These are phyloP conservation scores for Schizonepeta tenuifolia DNA, from an alignment of 257 asterid species.

Conservation along the genomic window DNA sequence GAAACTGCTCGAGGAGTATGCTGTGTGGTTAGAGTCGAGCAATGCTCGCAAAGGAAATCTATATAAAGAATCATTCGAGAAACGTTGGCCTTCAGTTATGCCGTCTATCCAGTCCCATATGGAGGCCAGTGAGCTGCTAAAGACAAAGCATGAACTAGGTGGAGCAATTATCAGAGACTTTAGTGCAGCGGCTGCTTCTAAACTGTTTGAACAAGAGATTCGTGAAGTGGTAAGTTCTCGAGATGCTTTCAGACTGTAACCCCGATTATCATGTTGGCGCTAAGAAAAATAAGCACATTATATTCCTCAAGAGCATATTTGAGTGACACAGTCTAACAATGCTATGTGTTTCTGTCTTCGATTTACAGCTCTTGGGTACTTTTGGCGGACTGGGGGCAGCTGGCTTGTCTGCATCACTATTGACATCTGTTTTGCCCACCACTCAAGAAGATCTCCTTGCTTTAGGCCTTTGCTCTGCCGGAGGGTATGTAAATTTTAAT, in stretches of 20 bases:
- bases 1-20: slow-evolving; percentile 79
- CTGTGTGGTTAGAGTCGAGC: slow-evolving; percentile 76
- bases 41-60: slow-evolving; percentile 62
- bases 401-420: slow-evolving; percentile 90
- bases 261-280: slow-evolving; percentile 18
- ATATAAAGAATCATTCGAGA: slow-evolving; percentile 70
- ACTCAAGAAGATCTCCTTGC: slow-evolving; percentile 96
- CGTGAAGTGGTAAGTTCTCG: slow-evolving; percentile 77
- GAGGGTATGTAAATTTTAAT: slow-evolving; percentile 62
- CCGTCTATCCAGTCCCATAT: slow-evolving; percentile 49
- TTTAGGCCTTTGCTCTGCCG: slow-evolving; percentile 94
- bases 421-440: slow-evolving; percentile 86
- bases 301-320: neutral
- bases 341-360: slow-evolving; percentile 29
- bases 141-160: slow-evolving; percentile 55
- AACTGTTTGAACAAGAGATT: slow-evolving; percentile 90
- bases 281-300: neutral
- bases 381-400: slow-evolving; percentile 95
- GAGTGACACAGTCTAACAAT: slow-evolving; percentile 15
- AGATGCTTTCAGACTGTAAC: slow-evolving; percentile 19
- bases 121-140: slow-evolving; percentile 56
- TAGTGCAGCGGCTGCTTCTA: slow-evolving; percentile 89
- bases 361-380: slow-evolving; percentile 75
- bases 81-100: slow-evolving; percentile 71
- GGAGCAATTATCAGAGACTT: slow-evolving; percentile 64